phyloP scores from a whole-genome alignment of 2,329 filamentous ascomycete genomes.

The Diplocarpon mali region DNA sequence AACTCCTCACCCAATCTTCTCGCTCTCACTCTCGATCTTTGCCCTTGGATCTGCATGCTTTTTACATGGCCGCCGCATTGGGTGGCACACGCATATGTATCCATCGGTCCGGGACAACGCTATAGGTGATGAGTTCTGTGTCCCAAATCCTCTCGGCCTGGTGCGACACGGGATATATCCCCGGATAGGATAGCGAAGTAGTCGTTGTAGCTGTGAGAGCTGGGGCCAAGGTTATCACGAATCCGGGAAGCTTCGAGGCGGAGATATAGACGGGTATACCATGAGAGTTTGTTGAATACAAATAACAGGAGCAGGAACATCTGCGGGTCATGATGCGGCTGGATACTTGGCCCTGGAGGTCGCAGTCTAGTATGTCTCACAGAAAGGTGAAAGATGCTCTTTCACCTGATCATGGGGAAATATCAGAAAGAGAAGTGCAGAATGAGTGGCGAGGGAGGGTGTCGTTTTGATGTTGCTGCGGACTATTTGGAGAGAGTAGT shows the following conservation, averaged over 20 bases:
- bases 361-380: constrained; percentile 62
- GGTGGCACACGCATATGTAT: constrained; percentile 57
- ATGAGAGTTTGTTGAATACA: constrained; percentile 12
- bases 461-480: too few species aligned
- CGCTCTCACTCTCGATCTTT: constrained; percentile 57
- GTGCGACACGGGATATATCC: constrained; percentile 56
- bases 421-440: constrained; percentile 13
- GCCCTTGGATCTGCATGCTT: constrained; percentile 61
- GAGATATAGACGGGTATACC: constrained; percentile 65
- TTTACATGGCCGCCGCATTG: constrained; percentile 60
- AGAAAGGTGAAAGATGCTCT: constrained; percentile 62
- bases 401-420: constrained; percentile 75
- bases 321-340: constrained; percentile 64
- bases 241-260: constrained; percentile 65
- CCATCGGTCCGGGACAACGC: constrained; percentile 60
- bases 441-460: constrained; percentile 60
- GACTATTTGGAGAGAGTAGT: constrained; percentile 37
- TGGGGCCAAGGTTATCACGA: constrained; percentile 75
- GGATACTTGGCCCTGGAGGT: constrained; percentile 76
- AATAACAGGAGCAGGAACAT: constrained; percentile 1
- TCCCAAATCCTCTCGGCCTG: constrained; percentile 63
- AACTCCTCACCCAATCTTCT: constrained; percentile 59
- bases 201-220: constrained; percentile 80
- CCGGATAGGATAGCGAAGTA: constrained; percentile 71
- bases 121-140: constrained; percentile 67